Conservation (phyloP, 2,329 filamentous ascomycete species). For the Talaromyces amestolkiae region DNA sequence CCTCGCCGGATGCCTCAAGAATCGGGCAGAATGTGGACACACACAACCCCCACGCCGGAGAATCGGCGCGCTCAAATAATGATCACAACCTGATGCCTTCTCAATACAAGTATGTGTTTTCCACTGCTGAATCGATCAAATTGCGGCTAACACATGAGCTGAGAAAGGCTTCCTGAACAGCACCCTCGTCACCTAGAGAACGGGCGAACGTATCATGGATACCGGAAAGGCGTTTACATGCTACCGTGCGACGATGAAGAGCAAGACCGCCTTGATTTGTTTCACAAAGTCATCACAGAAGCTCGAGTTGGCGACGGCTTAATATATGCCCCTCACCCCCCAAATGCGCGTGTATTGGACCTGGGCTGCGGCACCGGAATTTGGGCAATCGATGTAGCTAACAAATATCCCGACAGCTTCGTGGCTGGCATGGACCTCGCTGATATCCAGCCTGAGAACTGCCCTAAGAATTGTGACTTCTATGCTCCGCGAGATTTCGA, state of each 20-base stretch:
- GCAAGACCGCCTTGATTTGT: conserved; percentile 74
- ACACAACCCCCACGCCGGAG: neutral
- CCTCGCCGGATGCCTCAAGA: conserved; percentile 11
- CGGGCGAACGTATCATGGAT: conserved; percentile 68
- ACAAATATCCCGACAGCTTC: conserved; percentile 60
- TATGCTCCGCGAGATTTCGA: conserved; percentile 72
- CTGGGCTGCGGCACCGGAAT: conserved; percentile 86
- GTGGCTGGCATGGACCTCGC: conserved; percentile 62
- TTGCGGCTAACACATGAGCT: neutral
- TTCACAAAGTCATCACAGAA: conserved; percentile 72
- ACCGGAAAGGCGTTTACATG: conserved; percentile 67
- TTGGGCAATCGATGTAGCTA: conserved; percentile 84
- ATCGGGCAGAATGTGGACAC: conserved; percentile 12
- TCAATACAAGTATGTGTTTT: conserved; percentile 17
- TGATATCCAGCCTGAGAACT: conserved; percentile 64
- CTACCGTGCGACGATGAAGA: conserved; percentile 77
- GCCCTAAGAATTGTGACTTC: conserved; percentile 68
- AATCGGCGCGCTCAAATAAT: neutral
- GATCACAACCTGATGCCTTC: conserved; percentile 7
- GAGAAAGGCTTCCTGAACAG: conserved; percentile 32
- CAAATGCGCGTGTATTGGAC: conserved; percentile 55
- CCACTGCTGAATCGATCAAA: neutral
- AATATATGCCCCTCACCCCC: conserved; percentile 41
- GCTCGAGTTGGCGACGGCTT: conserved; percentile 53
- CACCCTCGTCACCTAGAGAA: conserved; percentile 59